These are phyloP conservation scores for Pleurotus sapidus DNA, from an alignment of 768 basidiomycete species.

Conservation along the genomic window DNA sequence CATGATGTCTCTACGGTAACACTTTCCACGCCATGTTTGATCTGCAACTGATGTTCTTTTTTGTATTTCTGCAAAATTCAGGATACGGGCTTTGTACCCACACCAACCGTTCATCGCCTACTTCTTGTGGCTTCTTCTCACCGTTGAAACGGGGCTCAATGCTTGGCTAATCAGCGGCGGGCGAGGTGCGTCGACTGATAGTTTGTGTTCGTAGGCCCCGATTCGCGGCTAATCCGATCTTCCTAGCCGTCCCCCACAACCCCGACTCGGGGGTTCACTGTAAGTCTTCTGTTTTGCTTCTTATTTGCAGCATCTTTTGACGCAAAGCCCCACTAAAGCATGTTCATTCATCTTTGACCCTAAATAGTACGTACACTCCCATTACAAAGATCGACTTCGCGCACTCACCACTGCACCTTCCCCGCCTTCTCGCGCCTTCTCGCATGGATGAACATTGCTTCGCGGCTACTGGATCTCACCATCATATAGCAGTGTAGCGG, in stretches of 20 bases:
- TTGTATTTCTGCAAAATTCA: slow-evolving; percentile 12
- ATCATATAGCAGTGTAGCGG: slow-evolving; percentile 30
- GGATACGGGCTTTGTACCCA: slow-evolving; percentile 37
- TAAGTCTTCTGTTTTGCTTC: slow-evolving; percentile 10
- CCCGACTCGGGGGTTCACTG: slow-evolving; percentile 33
- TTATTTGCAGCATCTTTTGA: no score
- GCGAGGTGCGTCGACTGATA: slow-evolving; percentile 35
- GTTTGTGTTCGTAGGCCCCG: neutral
- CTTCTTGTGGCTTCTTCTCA: slow-evolving; percentile 31
- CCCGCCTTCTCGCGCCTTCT: no score
- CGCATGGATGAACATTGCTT: no score
- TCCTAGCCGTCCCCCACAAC: slow-evolving; percentile 39
- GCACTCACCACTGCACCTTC: neutral
- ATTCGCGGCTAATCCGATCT: neutral
- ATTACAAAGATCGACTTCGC: neutral
- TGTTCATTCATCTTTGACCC: slow-evolving; percentile 3
- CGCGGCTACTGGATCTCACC: neutral
- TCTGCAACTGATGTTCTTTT: neutral
- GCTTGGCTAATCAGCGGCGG: slow-evolving; percentile 52
- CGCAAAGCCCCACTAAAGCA: neutral
- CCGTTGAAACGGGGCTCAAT: slow-evolving; percentile 44
- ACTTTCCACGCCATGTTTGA: no score
- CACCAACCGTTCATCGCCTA: slow-evolving; percentile 26
- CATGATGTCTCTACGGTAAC: slow-evolving; percentile 58
- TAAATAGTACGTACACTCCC: neutral